These are phyloP conservation scores for Haematococcus lacustris DNA, from an alignment of 139 green algal species.

Conservation along the genomic window DNA sequence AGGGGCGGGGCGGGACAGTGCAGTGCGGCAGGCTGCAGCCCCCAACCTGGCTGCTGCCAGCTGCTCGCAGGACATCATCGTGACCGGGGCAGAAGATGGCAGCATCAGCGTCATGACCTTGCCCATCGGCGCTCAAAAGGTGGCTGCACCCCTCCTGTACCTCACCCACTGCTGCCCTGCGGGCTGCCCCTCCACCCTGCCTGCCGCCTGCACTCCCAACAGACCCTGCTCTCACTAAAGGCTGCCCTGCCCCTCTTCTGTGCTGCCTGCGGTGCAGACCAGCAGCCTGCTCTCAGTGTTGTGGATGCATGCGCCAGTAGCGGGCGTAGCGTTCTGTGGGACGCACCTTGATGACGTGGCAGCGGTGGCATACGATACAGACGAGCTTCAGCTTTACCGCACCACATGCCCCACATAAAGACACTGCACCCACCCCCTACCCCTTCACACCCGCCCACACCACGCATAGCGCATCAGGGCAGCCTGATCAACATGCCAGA, in stretches of 20 bases:
- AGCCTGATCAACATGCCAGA: no score
- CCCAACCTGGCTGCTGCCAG: background rate
- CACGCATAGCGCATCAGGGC: no score
- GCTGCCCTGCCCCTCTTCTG: background rate
- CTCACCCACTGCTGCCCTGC: background rate
- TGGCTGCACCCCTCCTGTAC: background rate
- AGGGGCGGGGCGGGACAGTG: no score
- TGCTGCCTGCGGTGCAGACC: constrained; percentile 12
- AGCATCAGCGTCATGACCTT: constrained; percentile 33
- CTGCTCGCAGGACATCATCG: constrained; percentile 26
- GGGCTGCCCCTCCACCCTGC: no score
- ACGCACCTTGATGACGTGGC: constrained; percentile 27
- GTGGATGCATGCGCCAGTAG: constrained; percentile 23
- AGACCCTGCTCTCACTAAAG: background rate
- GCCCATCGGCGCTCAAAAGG: constrained; percentile 23
- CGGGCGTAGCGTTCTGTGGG: constrained; percentile 40
- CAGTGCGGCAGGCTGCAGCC: background rate
- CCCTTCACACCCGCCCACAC: no score
- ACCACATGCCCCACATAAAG: background rate
- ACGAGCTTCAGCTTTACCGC: constrained; percentile 34
- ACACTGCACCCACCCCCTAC: no score
- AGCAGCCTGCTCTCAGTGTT: constrained; percentile 21
- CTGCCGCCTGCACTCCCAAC: no score
- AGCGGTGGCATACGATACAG: constrained; percentile 35
- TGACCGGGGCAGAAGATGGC: constrained; percentile 33